Base-by-base conservation (phyloP, 495 filamentous ascomycete genomes). In the Penicillium cosmopolitanum region DNA sequence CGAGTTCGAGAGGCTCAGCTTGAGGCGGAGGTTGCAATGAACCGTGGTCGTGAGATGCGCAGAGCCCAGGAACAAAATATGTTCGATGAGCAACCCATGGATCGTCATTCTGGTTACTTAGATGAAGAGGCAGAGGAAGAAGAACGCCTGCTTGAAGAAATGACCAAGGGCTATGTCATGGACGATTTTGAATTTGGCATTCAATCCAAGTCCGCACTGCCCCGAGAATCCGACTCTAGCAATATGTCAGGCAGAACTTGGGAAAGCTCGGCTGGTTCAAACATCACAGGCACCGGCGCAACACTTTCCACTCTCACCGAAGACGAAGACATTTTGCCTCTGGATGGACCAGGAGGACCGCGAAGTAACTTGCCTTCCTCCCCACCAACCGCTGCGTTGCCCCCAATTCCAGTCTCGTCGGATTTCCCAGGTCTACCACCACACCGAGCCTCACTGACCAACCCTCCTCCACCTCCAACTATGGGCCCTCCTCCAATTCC, bases 91-190 rank as follows among this genome's bases (percentile, higher is more conserved):
- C 54, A 74, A 10, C 55, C 74, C 50, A 65, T 75, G 38, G 76
- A 67, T 51, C 58, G 71, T 56, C 73, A 77, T 28, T 70, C 72
- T 11, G 78, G 77, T 50, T 80, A 83, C 59, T 81, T 84, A 53
- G 87, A 88, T 51, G 89, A 91, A 42, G 90, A 93, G 56, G 89
- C 87, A n/a, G 91, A 93, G 54, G 92, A 96, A 62, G 95, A 96
- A 69, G 93, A 98, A 67, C 84, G 92, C 38, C 80, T 97, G 59
- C 73, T 98, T 38, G 95, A 98, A 63, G 92, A 97, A 69, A 94
- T 97, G 86, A 95, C 92, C 1, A 85, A 82, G 60, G 92, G 89
- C 50, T 96, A 94, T 67, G 82, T 89, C 33, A 88, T 96, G 78
- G 91, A 95, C 56, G 91, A 94, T 55, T 94, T 96, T 66, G 83